These are phyloP conservation scores for Yueomyces sp. DNA, from an alignment of 805 yeast species.

Conservation along the genomic window DNA sequence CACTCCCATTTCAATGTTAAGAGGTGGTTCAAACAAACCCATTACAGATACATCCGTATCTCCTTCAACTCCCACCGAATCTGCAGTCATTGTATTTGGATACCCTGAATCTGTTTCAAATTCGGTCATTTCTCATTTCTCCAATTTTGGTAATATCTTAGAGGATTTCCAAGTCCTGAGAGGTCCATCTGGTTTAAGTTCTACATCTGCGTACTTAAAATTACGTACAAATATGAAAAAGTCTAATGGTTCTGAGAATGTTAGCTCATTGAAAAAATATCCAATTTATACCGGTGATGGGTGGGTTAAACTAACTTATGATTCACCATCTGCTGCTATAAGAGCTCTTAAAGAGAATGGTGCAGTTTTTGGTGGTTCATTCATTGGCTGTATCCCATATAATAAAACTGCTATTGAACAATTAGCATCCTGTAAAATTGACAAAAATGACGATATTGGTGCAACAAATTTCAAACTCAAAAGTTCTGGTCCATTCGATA, in stretches of 20 bases:
- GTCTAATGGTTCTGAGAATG: slow-evolving; percentile 2
- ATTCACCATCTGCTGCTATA: slow-evolving; percentile 57
- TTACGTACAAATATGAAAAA: slow-evolving; percentile 4
- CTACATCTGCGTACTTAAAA: slow-evolving; percentile 11
- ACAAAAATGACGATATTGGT: slow-evolving; percentile 19
- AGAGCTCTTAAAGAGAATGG: slow-evolving; percentile 85
- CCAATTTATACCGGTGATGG: slow-evolving; percentile 78
- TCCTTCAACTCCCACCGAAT: slow-evolving; percentile 23
- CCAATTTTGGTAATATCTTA: slow-evolving; percentile 64
- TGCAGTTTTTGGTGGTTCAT: slow-evolving; percentile 46
- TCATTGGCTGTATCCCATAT: slow-evolving; percentile 61
- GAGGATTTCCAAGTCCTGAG: slow-evolving; percentile 52
- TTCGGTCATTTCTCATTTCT: slow-evolving; percentile 56
- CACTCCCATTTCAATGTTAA: neutral
- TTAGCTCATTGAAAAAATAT: slow-evolving; percentile 19
- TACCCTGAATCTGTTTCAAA: slow-evolving; percentile 67
- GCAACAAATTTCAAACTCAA: slow-evolving; percentile 5
- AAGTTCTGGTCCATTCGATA: neutral
- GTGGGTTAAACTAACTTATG: slow-evolving; percentile 87
- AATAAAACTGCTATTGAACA: slow-evolving; percentile 47
- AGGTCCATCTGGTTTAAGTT: slow-evolving; percentile 20
- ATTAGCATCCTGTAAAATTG: slow-evolving; percentile 29
- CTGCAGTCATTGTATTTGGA: slow-evolving; percentile 77
- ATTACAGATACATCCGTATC: neutral
- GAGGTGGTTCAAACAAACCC: too few relatives aligned